Evolutionary conservation across 768 basidiomycete species (phyloP).

Genomic region (Hirschioporus abietinus): DNA sequence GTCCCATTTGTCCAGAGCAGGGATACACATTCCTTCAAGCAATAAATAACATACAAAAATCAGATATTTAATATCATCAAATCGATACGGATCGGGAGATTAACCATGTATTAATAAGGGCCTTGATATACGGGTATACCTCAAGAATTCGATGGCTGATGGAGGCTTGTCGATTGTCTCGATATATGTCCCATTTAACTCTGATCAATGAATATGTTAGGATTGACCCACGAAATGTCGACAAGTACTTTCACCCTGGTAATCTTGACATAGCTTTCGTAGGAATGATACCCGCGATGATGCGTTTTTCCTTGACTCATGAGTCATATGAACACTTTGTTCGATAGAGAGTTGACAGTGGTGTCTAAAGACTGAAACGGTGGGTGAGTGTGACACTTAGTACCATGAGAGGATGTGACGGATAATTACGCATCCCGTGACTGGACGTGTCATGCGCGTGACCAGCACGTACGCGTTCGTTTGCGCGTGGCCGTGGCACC

Average conservation of each 20-base stretch:
- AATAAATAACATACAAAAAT: background rate
- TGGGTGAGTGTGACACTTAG: too few species aligned
- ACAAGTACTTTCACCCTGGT: slow-evolving; percentile 22
- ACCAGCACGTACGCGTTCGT: background rate
- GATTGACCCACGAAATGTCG: background rate
- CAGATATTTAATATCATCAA: background rate
- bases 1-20: slow-evolving; percentile 52
- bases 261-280: slow-evolving; percentile 35
- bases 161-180: slow-evolving; percentile 51
- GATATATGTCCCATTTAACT: slow-evolving; percentile 52
- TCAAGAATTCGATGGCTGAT: slow-evolving; percentile 61
- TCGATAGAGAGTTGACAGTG: background rate
- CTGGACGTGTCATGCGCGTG: too few species aligned
- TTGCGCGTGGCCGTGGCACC: background rate
- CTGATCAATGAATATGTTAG: slow-evolving; percentile 26
- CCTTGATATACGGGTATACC: slow-evolving; percentile 60
- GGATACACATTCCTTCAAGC: slow-evolving; percentile 12
- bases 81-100: background rate
- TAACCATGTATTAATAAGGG: slow-evolving; percentile 72
- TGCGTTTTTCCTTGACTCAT: background rate
- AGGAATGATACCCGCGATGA: slow-evolving; percentile 6
- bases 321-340: background rate
- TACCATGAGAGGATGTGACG: background rate
- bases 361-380: background rate
- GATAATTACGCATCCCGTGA: background rate